A percentile compares a stretch with the other conserved stretches of the same genome.
These are phyloP conservation scores for Russula brevipes DNA, from an alignment of 768 basidiomycete genomes.

Conservation along the genomic window DNA sequence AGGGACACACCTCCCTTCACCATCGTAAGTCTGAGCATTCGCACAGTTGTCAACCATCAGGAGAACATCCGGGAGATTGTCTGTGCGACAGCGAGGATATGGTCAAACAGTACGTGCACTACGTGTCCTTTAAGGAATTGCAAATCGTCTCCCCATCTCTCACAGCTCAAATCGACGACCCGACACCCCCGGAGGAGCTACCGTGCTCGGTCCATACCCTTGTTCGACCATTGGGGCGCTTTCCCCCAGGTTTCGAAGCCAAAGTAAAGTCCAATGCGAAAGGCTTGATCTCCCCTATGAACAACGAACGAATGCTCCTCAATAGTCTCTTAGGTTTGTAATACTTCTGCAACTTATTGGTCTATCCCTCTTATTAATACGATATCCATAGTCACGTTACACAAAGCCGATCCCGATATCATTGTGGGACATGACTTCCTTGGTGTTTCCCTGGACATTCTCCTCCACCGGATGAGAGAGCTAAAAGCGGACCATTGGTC, in stretches of 20 bases:
- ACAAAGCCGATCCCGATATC: constrained; percentile 89
- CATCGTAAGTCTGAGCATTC: constrained; percentile 79
- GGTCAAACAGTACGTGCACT: constrained; percentile 58
- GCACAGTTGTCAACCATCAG: constrained; percentile 90
- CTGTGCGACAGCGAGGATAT: constrained; percentile 76
- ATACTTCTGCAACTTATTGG: neutral
- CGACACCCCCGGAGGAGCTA: constrained; percentile 82
- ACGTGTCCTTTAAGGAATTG: neutral
- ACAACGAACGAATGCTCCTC: constrained; percentile 81
- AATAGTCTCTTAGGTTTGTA: constrained; percentile 67
- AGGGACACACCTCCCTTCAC: constrained; percentile 86
- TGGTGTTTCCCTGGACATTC: constrained; percentile 82
- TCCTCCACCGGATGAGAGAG: constrained; percentile 87
- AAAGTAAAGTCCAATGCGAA: constrained; percentile 58
- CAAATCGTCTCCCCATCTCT: neutral
- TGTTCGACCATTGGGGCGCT: constrained; percentile 82
- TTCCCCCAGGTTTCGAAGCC: constrained; percentile 79
- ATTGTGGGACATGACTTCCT: constrained; percentile 94
- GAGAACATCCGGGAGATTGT: constrained; percentile 94
- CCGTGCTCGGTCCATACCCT: constrained; percentile 82
- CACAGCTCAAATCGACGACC: constrained; percentile 83
- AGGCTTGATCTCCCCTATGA: constrained; percentile 66
- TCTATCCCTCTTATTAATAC: constrained; percentile 2
- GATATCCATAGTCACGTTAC: constrained; percentile 52
- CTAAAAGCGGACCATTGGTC: constrained; percentile 93